phyloP scores from a whole-genome alignment of 495 filamentous ascomycete species.

The Neurospora discreta region DNA sequence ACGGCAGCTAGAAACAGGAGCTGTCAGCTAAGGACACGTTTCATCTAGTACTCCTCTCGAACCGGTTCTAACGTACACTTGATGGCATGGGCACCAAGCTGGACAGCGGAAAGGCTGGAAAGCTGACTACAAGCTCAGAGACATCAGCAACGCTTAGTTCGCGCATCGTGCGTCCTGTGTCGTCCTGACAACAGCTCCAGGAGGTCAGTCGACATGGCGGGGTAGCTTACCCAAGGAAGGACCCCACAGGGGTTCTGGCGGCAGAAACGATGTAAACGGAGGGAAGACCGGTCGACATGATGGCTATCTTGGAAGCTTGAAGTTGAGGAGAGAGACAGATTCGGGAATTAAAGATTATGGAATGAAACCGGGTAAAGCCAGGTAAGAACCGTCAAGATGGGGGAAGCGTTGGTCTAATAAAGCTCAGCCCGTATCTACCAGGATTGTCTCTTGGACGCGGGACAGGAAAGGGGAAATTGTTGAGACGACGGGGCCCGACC shows the following conservation, averaged over 20 bases:
- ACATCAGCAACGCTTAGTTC: constrained; percentile 11
- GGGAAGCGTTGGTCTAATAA: neutral
- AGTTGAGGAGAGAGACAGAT: neutral
- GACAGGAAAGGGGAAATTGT: neutral
- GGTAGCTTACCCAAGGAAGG: constrained; percentile 67
- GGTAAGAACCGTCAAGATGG: neutral
- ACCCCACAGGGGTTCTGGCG: constrained; percentile 81
- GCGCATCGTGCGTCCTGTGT: neutral
- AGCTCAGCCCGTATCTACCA: neutral
- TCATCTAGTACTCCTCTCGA: neutral
- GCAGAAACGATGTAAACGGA: constrained; percentile 93
- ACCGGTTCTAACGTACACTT: constrained; percentile 48
- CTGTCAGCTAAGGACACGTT: constrained; percentile 11
- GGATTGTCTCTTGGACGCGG: neutral
- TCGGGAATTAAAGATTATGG: neutral
- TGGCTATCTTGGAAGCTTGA: neutral
- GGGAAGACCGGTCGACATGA: constrained; percentile 35
- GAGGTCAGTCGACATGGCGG: constrained; percentile 5
- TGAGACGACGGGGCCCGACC: neutral
- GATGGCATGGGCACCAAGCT: constrained; percentile 85
- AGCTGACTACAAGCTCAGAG: constrained; percentile 49
- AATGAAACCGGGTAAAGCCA: neutral
- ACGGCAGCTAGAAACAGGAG: constrained; percentile 53
- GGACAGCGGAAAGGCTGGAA: constrained; percentile 69
- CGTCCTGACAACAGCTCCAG: constrained; percentile 1